Percentiles rank a stretch among this genome's conserved stretches.
These are phyloP conservation scores for Cadophora sp. DNA, from an alignment of 2,329 filamentous ascomycete genomes.

Conservation along the genomic window DNA sequence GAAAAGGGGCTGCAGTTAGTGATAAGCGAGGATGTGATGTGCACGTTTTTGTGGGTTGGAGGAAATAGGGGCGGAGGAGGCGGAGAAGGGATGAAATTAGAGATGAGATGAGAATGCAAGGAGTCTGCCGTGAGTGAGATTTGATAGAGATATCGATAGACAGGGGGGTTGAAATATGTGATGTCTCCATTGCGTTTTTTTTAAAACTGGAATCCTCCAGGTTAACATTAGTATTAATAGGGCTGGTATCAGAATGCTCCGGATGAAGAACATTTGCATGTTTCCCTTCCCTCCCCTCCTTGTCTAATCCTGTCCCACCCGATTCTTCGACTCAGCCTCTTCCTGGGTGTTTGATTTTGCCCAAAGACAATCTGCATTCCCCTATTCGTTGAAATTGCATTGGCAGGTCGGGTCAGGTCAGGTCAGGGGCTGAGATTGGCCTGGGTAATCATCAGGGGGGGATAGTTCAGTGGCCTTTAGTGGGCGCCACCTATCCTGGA, in stretches of 20 bases:
- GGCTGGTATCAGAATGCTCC: not conserved
- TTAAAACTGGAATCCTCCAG: no score
- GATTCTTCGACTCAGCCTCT: not conserved
- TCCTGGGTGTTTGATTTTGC: not conserved
- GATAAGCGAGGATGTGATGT: not conserved
- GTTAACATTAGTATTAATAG: not conserved
- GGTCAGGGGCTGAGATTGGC: not conserved
- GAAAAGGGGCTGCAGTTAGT: not conserved
- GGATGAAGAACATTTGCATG: not conserved
- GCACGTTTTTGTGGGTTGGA: not conserved
- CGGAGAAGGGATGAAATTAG: not conserved
- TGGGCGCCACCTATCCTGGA: not conserved
- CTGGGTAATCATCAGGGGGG: not conserved
- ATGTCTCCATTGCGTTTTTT: no score
- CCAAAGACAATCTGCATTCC: not conserved
- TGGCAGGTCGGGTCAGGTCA: not conserved
- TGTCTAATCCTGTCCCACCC: not conserved
- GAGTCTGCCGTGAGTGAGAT: not conserved
- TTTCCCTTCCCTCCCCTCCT: not conserved
- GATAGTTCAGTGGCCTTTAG: no score
- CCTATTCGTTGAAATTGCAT: constrained; percentile 7
- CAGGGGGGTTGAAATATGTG: no score
- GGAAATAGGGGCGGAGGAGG: constrained; percentile 1
- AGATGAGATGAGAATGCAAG: not conserved
- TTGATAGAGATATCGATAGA: not conserved